These are phyloP conservation scores for Malbranchea cinnamomea DNA, from an alignment of 2,329 filamentous ascomycete species.

Conservation along the genomic window DNA sequence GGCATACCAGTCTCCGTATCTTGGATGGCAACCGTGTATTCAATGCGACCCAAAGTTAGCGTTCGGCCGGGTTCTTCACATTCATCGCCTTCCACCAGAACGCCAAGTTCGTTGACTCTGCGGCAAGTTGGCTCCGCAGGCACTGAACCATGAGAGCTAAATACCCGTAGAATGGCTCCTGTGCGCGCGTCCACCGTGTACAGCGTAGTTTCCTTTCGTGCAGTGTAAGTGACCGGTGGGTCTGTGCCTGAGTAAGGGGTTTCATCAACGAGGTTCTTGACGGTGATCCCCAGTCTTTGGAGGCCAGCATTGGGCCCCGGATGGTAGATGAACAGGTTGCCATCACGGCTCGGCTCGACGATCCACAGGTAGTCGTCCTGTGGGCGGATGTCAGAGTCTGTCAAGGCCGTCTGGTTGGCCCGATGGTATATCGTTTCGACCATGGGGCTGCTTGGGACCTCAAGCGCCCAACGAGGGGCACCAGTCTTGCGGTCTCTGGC, in stretches of 20 bases:
- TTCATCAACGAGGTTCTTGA: conserved; percentile 73
- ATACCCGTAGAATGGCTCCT: conserved; percentile 68
- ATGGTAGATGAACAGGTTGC: conserved; percentile 72
- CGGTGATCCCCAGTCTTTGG: conserved; percentile 34
- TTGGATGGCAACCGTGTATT: conserved; percentile 80
- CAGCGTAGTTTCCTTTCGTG: conserved; percentile 78
- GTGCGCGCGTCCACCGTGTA: conserved; percentile 80
- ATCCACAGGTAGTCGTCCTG: conserved; percentile 90
- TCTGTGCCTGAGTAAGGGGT: conserved; percentile 62
- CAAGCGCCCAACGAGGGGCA: conserved; percentile 68
- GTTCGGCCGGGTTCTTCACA: conserved; percentile 70
- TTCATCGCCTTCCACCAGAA: conserved; percentile 48
- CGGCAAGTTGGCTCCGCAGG: conserved; percentile 63
- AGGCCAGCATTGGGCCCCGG: conserved; percentile 41
- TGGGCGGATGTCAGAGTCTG: conserved; percentile 40
- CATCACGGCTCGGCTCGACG: conserved; percentile 79
- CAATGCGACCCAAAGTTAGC: conserved; percentile 68
- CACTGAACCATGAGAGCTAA: conserved; percentile 58
- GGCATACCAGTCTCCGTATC: conserved; percentile 55
- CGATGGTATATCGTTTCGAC: conserved; percentile 77
- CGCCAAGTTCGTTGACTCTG: conserved; percentile 46
- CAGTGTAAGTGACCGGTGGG: conserved; percentile 72
- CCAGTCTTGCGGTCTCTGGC: conserved; percentile 81
- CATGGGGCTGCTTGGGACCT: conserved; percentile 65
- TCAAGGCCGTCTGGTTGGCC: conserved; percentile 46